These are phyloP conservation scores for Ustilago sp. DNA, from an alignment of 1,284 basidiomycete genomes.

Conservation along the genomic window DNA sequence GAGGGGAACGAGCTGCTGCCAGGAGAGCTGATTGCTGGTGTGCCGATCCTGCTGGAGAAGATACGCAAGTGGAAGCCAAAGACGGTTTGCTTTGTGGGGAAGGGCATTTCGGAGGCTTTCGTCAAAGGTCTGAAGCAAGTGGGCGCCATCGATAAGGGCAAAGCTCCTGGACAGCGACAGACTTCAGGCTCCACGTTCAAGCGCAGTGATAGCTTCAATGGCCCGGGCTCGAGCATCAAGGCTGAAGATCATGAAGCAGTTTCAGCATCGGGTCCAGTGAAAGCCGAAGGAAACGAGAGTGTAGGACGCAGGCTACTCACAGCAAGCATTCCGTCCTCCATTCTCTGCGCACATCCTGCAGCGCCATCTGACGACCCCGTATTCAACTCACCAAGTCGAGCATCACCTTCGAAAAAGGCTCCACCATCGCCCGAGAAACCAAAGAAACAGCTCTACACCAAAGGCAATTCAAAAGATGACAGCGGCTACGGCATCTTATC, in stretches of 20 bases:
- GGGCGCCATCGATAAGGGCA: conserved; percentile 20
- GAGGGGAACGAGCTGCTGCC: conserved; percentile 46
- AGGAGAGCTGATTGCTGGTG: conserved; percentile 46
- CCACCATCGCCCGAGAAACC: conserved; percentile 9
- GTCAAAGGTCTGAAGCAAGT: conserved; percentile 39
- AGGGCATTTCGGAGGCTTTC: conserved; percentile 49
- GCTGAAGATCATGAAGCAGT: not conserved
- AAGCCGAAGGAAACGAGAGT: not conserved
- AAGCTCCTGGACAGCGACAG: not conserved
- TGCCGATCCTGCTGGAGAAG: conserved; percentile 41
- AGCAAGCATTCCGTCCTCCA: not conserved
- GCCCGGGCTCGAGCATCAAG: conserved; percentile 1
- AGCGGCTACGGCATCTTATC: conserved; percentile 43
- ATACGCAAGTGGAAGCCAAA: conserved; percentile 31
- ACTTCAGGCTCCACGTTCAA: not conserved
- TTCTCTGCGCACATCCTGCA: conserved; percentile 15
- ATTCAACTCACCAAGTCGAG: not conserved
- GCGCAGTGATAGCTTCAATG: not conserved
- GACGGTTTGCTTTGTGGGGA: conserved; percentile 50
- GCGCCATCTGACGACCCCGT: not conserved
- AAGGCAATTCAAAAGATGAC: conserved; percentile 45
- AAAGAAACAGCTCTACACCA: conserved; percentile 36
- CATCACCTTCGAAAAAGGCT: not conserved
- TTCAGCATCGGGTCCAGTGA: not conserved
- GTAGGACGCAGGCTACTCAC: not conserved